Base-by-base conservation (phyloP, 129 eudicot species). In the Chrysanthemum lavandulifolium region DNA sequence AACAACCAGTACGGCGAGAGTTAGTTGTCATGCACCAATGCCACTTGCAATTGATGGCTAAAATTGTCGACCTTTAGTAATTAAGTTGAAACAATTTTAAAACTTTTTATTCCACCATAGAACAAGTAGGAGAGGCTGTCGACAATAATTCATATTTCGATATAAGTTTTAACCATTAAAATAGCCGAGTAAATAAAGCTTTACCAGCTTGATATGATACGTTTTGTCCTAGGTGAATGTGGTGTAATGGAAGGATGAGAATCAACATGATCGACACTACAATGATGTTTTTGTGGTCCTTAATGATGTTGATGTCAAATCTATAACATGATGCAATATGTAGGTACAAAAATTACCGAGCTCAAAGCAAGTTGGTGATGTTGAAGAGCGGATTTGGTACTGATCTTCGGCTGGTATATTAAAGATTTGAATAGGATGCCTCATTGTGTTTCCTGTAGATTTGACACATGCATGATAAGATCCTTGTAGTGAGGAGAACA, bases 271-370 rank as follows among this genome's bases (percentile, higher is more conserved):
- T 72, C 58, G 9, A 57, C 76, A 60, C 59, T 72, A 72, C 51
- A 47, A 72, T 16, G 49, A 72, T 47, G 57, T 47, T 48, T 52
- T 9, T 36, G 59, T 11, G 7, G 36, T 52, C 21, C 75, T 36
- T 18, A 5, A 56, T 27, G 68, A 73, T 73, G 69, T 73, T 60
- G 61, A 61, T 48, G 69, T 48, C 68, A 61, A 60, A 73, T 73
- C 76, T 72, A 60, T 40, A 48, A 27, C 68, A 25, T 25, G 68
- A 15, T 4, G 29, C 47, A 23, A 25, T 60, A 10, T n/a, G 16
- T 51, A 6, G 4, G 23, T 60, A 60, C 69, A 29, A 72, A 59
- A 55, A 40, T 18, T 33, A 15, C n/a, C 6, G 54, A 16, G 59
- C 40, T 18, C 43, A 19, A 71, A 57, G 9, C 66, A 43, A 36